These are phyloP conservation scores for Cercospora beticola DNA, from an alignment of 2,329 filamentous ascomycete species.

Conservation along the genomic window DNA sequence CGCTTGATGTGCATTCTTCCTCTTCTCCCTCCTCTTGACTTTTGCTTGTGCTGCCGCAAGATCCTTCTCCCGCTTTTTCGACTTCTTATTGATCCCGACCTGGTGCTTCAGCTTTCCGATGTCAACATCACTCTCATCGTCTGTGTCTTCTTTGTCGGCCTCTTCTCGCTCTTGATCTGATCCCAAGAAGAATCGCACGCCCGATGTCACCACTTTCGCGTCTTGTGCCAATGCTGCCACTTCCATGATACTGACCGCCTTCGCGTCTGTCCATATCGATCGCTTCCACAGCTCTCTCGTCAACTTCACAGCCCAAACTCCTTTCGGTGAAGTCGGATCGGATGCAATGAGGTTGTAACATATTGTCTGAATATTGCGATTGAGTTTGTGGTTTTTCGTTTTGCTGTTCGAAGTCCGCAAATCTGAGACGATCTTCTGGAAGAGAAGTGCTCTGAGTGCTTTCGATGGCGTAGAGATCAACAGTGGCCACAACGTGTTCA, in stretches of 20 bases:
- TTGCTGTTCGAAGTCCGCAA: constrained; percentile 85
- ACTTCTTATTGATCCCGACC: constrained; percentile 92
- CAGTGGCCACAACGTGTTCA: constrained; percentile 93
- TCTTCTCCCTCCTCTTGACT: constrained; percentile 77
- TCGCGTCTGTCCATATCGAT: constrained; percentile 92
- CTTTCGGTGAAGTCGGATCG: constrained; percentile 80
- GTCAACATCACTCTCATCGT: constrained; percentile 75
- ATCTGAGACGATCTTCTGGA: constrained; percentile 89
- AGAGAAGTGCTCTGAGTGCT: constrained; percentile 75
- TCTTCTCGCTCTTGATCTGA: constrained; percentile 96
- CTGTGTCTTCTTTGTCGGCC: constrained; percentile 77
- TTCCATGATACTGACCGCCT: constrained; percentile 97
- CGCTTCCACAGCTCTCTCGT: constrained; percentile 95
- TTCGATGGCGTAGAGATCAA: constrained; percentile 92
- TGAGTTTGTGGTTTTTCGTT: constrained; percentile 85
- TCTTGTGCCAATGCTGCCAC: constrained; percentile 85
- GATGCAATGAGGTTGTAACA: constrained; percentile 88
- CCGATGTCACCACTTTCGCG: constrained; percentile 85
- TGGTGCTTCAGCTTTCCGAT: constrained; percentile 81
- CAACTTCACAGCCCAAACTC: constrained; percentile 93
- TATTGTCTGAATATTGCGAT: constrained; percentile 88
- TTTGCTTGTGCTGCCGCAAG: constrained; percentile 80
- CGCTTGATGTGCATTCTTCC: constrained; percentile 81
- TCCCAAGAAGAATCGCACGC: constrained; percentile 90
- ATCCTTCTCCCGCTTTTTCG: constrained; percentile 77